Base-by-base conservation (phyloP, 306 rosid genomes). In the Senna tora region DNA sequence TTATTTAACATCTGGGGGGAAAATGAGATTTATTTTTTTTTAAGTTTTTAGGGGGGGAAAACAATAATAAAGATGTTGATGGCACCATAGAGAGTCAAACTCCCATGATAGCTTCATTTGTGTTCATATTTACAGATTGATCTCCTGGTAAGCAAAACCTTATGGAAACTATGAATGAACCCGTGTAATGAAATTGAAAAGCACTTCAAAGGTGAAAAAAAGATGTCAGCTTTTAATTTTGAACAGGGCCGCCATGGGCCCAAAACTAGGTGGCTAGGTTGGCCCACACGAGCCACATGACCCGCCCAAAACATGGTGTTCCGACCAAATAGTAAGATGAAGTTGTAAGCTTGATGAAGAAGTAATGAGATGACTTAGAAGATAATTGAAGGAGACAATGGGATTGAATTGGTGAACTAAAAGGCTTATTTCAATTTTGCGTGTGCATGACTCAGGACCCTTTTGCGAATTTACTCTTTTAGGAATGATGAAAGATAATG, bases 401-500 rank as follows among this genome's bases (percentile, higher is more conserved):
- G 46, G 30, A 65, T 64, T 34, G 80, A 76, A 81, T 71, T 56
- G 79, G 71, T 84, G 74, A 78, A 78, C 75, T 57, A 78, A 81
- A 78, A 64, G 84, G 84, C 62, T 79, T 78, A 32, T 54, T 67
- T 72, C 65, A 13, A 66, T 66, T 62, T 61, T 47, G 67, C 36
- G 52, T 57, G 52, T 10, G 42, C 32, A 46, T 54, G 56, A 61
- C 39, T 58, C 73, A 42, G 52, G 72, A 36, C 52, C 69, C 50
- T 72, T 75, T 11, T 50, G 43, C 74, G 15, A 65, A 22, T 39
- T 28, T 55, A 61, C 71, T 73, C 77, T 65, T 73, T 67, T 3
- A 32, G 57, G 64, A 74, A 77, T 79, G 32, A 81, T 77, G 77
- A 79, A 77, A 53, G 76, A 54, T 21, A 19, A 36, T 36, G 8